These are phyloP conservation scores for Nidula niveotomentosa DNA, from an alignment of 1,284 basidiomycete genomes.

Conservation along the genomic window DNA sequence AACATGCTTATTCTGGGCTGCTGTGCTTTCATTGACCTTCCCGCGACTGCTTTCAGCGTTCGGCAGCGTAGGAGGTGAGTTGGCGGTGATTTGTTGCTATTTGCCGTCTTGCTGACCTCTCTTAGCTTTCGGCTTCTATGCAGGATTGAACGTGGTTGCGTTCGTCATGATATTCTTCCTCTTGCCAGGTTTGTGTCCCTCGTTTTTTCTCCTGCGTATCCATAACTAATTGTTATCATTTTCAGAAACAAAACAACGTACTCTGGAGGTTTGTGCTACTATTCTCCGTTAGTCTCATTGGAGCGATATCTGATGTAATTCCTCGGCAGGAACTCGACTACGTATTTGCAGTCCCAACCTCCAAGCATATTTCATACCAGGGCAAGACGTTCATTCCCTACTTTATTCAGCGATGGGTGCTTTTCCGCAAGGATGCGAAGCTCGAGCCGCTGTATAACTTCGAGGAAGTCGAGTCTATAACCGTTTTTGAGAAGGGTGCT, in stretches of 20 bases:
- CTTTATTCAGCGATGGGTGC: conserved; percentile 58
- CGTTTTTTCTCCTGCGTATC: neutral
- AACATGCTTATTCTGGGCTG: conserved; percentile 50
- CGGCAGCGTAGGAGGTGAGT: conserved; percentile 31
- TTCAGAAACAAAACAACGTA: conserved; percentile 68
- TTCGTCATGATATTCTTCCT: conserved; percentile 56
- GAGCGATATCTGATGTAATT: too few species aligned
- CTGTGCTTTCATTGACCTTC: conserved; percentile 59
- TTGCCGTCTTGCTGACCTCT: neutral
- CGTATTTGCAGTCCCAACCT: conserved; percentile 64
- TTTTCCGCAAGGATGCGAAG: conserved; percentile 40
- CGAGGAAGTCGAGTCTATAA: conserved; percentile 42
- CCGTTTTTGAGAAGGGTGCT: conserved; percentile 35
- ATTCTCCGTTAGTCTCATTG: too few species aligned
- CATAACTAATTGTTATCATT: neutral
- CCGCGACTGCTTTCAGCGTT: conserved; percentile 52
- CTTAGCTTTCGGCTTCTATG: conserved; percentile 55
- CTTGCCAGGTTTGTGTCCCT: conserved; percentile 44
- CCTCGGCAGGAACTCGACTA: conserved; percentile 33
- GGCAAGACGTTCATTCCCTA: conserved; percentile 53
- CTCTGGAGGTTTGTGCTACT: conserved; percentile 36
- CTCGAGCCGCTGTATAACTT: conserved; percentile 52
- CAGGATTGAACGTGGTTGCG: conserved; percentile 51
- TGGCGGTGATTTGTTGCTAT: neutral
- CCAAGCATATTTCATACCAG: conserved; percentile 56